These are phyloP conservation scores for Phytopythium boreale DNA, from an alignment of 352 stramenopile species.

Conservation along the genomic window DNA sequence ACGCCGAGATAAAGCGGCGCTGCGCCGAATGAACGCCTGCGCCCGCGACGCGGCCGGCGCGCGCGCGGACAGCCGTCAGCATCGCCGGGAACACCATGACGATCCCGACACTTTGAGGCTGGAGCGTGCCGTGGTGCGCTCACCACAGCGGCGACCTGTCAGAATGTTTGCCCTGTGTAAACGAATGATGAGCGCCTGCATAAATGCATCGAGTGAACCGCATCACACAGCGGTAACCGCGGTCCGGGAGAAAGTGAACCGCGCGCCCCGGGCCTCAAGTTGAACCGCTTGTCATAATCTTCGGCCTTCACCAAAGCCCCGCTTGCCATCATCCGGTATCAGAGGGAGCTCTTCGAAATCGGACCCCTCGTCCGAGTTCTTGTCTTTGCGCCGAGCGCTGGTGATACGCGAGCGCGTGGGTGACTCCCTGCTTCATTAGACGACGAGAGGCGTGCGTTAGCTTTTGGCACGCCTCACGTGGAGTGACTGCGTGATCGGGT, in stretches of 20 bases:
- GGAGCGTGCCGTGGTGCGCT: neutral
- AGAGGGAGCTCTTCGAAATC: neutral
- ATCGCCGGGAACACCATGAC: neutral
- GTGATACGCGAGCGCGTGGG: neutral
- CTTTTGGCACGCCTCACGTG: neutral
- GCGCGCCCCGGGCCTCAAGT: neutral
- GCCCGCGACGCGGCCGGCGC: neutral
- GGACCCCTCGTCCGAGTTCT: neutral
- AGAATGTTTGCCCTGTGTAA: neutral
- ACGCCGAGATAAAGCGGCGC: neutral
- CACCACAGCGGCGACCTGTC: neutral
- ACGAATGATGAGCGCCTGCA: neutral
- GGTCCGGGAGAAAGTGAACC: neutral
- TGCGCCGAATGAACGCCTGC: neutral
- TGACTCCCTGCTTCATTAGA: neutral
- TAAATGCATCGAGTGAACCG: neutral
- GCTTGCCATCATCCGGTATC: neutral
- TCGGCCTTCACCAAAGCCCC: neutral
- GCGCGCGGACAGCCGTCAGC: neutral
- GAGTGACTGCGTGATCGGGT: neutral
- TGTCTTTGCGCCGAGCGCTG: neutral
- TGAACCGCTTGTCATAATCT: neutral
- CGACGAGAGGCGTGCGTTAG: neutral
- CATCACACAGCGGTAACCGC: neutral
- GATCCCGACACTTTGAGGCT: neutral